Percentiles rank a stretch among this genome's conserved stretches.
Evolutionary conservation across 768 basidiomycete species (phyloP).

Genomic region (Paxillus involutus): DNA sequence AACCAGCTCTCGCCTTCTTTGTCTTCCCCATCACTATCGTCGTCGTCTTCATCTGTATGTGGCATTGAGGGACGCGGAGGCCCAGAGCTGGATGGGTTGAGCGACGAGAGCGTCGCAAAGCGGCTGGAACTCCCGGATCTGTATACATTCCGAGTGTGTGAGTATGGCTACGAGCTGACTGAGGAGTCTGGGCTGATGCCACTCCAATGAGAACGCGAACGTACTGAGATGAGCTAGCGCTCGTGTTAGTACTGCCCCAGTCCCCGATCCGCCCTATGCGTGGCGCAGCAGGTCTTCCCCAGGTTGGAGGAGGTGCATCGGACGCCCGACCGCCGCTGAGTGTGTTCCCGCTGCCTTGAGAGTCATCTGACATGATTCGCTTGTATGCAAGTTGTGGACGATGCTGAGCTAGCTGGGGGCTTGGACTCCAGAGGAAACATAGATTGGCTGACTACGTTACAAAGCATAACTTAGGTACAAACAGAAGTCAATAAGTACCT

Average conservation of each 20-base stretch:
- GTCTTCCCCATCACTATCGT: conserved; percentile 50
- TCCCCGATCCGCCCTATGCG: conserved; percentile 56
- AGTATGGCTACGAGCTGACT: background rate
- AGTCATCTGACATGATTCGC: conserved; percentile 38
- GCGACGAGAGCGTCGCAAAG: conserved; percentile 37
- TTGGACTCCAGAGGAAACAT: too few relatives aligned
- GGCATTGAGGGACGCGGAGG: conserved; percentile 15
- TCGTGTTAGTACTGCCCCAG: conserved; percentile 36
- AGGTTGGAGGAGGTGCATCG: conserved; percentile 49
- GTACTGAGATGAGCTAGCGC: conserved; percentile 15
- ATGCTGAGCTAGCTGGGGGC: background rate
- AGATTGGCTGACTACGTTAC: too few relatives aligned
- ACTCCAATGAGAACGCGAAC: background rate
- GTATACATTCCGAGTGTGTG: background rate
- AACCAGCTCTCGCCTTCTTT: conserved; percentile 73
- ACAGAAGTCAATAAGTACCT: too few relatives aligned
- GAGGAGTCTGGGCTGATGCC: background rate
- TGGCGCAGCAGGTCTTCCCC: conserved; percentile 41
- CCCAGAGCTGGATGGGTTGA: conserved; percentile 18
- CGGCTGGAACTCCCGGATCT: conserved; percentile 25
- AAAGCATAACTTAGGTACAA: too few relatives aligned
- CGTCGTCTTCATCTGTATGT: conserved; percentile 25
- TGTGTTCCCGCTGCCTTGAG: conserved; percentile 40
- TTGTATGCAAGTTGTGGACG: background rate
- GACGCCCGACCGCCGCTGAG: conserved; percentile 44